phyloP scores from a whole-genome alignment of 1,284 basidiomycete species.

The Leucoagaricus sp. region DNA sequence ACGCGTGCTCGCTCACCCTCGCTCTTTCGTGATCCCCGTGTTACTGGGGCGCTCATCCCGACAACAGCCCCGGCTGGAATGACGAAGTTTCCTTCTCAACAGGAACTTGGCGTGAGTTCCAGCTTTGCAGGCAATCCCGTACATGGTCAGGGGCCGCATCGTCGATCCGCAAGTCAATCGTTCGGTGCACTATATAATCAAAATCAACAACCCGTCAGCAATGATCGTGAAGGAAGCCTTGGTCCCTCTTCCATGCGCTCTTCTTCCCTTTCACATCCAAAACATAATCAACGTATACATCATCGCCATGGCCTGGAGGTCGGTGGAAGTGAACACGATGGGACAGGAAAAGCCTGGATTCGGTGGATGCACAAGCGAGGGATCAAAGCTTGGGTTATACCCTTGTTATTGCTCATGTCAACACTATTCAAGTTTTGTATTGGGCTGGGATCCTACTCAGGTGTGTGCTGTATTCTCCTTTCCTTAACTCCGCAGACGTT shows the following conservation, averaged over 20 bases:
- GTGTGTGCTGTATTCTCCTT: conserved; percentile 44
- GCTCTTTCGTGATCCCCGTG: neutral
- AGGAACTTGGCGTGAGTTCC: conserved; percentile 1
- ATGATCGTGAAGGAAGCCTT: conserved; percentile 6
- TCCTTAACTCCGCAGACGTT: neutral
- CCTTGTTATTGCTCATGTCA: conserved; percentile 50
- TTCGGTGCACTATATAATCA: conserved; percentile 40
- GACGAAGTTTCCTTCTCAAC: conserved; percentile 1
- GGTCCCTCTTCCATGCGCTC: conserved; percentile 7
- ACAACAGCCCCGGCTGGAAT: conserved; percentile 2
- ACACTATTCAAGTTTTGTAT: conserved; percentile 67
- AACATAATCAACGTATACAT: conserved; percentile 2
- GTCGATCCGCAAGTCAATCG: neutral
- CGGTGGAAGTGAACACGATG: conserved; percentile 32
- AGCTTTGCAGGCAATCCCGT: neutral
- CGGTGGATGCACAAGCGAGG: conserved; percentile 75
- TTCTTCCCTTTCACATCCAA: conserved; percentile 2
- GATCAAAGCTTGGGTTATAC: conserved; percentile 60
- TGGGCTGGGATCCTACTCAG: conserved; percentile 81
- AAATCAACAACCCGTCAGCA: conserved; percentile 24
- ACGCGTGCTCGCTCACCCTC: conserved; percentile 7
- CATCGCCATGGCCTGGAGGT: conserved; percentile 1
- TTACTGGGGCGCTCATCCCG: neutral
- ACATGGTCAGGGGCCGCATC: neutral
- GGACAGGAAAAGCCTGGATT: conserved; percentile 63